These are phyloP conservation scores for Brassica rapa DNA, from an alignment of 345 rosid genomes.

Conservation along the genomic window DNA sequence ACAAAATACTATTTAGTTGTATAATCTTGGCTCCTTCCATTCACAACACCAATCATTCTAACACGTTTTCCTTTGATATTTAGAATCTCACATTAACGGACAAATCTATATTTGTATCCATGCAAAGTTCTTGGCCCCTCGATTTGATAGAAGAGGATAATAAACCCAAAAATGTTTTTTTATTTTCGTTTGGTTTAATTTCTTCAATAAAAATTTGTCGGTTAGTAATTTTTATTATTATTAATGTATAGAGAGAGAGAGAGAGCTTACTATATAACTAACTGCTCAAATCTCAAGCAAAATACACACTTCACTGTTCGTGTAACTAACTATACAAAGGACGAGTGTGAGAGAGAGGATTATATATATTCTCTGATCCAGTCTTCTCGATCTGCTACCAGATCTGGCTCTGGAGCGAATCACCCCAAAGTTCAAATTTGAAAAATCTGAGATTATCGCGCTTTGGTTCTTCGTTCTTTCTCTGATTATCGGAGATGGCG, in stretches of 20 bases:
- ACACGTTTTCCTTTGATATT: neutral
- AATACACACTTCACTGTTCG: conserved; percentile 15
- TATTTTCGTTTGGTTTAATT: neutral
- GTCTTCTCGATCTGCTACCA: neutral
- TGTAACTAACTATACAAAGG: neutral
- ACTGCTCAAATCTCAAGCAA: conserved; percentile 12
- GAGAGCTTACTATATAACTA: neutral
- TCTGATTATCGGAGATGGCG: conserved; percentile 41
- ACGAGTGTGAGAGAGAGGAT: neutral
- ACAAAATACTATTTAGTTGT: neutral
- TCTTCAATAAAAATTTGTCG: conserved; percentile 6
- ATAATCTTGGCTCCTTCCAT: neutral
- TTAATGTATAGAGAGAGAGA: neutral
- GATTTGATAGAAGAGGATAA: conserved; percentile 7
- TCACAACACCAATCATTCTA: neutral
- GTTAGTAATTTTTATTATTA: conserved; percentile 14
- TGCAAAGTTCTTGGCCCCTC: neutral
- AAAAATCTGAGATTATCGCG: conserved; percentile 12
- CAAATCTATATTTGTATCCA: neutral
- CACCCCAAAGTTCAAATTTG: neutral
- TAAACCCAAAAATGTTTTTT: neutral
- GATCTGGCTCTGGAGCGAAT: conserved; percentile 38
- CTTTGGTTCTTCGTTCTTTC: conserved; percentile 7
- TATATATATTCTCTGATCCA: neutral
- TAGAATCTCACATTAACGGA: neutral